Conservation (phyloP, 148 eudicot species). For the Amaranthus cruentus region DNA sequence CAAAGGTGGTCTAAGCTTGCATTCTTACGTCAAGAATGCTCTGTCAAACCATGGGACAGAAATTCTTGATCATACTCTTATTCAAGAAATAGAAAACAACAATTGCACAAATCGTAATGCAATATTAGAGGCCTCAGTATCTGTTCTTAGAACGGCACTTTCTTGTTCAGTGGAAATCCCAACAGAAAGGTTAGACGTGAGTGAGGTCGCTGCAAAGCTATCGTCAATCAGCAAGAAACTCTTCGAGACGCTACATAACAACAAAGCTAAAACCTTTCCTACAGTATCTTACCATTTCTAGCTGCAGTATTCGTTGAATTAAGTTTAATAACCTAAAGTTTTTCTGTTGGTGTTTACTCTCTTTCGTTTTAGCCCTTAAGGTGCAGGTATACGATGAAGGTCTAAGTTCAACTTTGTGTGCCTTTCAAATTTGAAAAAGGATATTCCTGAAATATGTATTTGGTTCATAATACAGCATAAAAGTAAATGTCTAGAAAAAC, state of each 20-base stretch:
- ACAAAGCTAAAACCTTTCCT: too few relatives aligned
- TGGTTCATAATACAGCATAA: too few relatives aligned
- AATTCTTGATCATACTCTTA: constrained; percentile 12
- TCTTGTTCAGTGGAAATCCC: constrained; percentile 14
- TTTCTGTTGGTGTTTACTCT: too few relatives aligned
- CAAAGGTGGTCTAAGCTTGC: constrained; percentile 15
- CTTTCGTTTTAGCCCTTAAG: too few relatives aligned
- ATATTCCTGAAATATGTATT: too few relatives aligned
- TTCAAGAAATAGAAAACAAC: constrained; percentile 8
- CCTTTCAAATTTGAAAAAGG: too few relatives aligned
- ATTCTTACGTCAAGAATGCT: constrained; percentile 14
- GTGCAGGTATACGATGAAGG: too few relatives aligned
- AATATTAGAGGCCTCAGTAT: constrained; percentile 1
- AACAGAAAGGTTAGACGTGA: constrained; percentile 9
- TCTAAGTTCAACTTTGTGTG: too few relatives aligned
- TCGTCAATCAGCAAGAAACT: constrained; percentile 21
- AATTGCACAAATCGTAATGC: background rate
- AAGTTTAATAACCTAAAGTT: too few relatives aligned
- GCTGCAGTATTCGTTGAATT: too few relatives aligned
- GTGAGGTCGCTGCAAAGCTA: constrained; percentile 6
- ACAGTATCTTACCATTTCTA: too few relatives aligned
- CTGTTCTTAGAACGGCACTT: constrained; percentile 14
- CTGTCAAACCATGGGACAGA: constrained; percentile 12
- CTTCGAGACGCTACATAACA: background rate
- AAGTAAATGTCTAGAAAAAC: too few relatives aligned